Evolutionary conservation across 768 basidiomycete species (phyloP).

Genomic region (Phlebiopsis flavidoalba): DNA sequence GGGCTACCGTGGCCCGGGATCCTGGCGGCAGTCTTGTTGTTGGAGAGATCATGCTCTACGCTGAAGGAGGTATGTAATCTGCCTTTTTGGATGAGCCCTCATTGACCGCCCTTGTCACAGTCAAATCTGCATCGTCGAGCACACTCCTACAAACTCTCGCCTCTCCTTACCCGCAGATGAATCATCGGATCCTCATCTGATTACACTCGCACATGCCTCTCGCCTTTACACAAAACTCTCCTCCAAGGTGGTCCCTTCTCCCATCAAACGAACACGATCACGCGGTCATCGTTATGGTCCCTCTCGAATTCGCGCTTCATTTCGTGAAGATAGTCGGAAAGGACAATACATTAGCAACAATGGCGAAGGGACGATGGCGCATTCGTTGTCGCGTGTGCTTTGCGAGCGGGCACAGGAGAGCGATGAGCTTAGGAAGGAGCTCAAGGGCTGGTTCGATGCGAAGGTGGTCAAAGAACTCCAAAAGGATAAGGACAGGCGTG

Average conservation of each 20-base stretch:
- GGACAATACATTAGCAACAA: constrained; percentile 42
- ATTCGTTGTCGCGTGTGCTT: constrained; percentile 72
- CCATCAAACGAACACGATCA: constrained; percentile 50
- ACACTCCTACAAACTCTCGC: constrained; percentile 57
- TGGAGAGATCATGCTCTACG: constrained; percentile 77
- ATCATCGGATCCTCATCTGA: constrained; percentile 49
- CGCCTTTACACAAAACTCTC: constrained; percentile 86
- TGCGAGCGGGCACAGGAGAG: constrained; percentile 38
- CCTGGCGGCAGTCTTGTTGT: constrained; percentile 77
- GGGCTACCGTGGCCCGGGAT: constrained; percentile 59
- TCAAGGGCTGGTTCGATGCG: constrained; percentile 56
- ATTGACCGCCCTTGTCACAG: constrained; percentile 34
- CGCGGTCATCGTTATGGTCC: constrained; percentile 51
- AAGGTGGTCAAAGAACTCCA: constrained; percentile 44
- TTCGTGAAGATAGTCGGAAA: constrained; percentile 53
- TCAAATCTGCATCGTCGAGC: constrained; percentile 60
- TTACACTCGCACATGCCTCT: constrained; percentile 79
- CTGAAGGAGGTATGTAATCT: constrained; percentile 69
- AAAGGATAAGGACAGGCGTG: constrained; percentile 53
- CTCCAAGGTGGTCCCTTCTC: constrained; percentile 90
- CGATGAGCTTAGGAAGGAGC: constrained; percentile 37
- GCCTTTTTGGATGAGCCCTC: background rate
- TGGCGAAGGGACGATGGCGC: constrained; percentile 62
- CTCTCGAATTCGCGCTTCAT: constrained; percentile 49
- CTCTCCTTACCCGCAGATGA: constrained; percentile 53